These are phyloP conservation scores for Omphalotus olearius DNA, from an alignment of 1,284 basidiomycete species.

Conservation along the genomic window DNA sequence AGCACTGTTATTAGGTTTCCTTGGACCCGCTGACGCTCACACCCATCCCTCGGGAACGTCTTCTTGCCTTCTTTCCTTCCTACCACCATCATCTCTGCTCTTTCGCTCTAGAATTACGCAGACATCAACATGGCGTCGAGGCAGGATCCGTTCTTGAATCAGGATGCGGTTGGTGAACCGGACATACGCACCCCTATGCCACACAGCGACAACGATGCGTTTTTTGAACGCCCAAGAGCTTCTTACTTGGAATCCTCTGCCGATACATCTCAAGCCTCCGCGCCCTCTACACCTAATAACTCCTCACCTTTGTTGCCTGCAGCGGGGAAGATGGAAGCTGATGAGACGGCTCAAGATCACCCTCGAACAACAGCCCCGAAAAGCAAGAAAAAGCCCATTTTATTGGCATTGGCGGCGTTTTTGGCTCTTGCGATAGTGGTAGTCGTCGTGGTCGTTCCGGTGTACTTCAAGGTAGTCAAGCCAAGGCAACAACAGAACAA, in stretches of 20 bases:
- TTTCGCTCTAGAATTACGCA: too few relatives aligned
- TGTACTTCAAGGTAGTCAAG: slow-evolving; percentile 38
- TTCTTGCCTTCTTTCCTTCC: too few relatives aligned
- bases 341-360: background rate
- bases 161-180: background rate
- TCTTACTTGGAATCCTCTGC: slow-evolving; percentile 6
- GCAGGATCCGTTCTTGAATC: too few relatives aligned
- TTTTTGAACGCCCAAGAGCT: slow-evolving; percentile 9
- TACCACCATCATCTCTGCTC: too few relatives aligned
- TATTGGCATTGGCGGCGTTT: slow-evolving; percentile 33
- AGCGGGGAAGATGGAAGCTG: background rate
- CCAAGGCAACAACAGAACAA: slow-evolving; percentile 21
- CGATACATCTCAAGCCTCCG: background rate
- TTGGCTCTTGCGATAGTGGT: slow-evolving; percentile 26
- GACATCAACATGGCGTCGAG: too few relatives aligned
- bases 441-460: slow-evolving; percentile 35
- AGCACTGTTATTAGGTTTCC: too few relatives aligned
- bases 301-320: slow-evolving; percentile 6
- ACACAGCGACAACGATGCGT: slow-evolving; percentile 3
- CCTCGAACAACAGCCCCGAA: background rate
- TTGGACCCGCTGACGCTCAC: too few relatives aligned
- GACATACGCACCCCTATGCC: slow-evolving; percentile 1
- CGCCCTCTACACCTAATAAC: slow-evolving; percentile 2
- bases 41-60: too few relatives aligned
- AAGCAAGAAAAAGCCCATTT: slow-evolving; percentile 25